Evolutionary conservation across 495 filamentous ascomycete species (phyloP), one percentile per base, ranked within the genome.

Genomic region (Penicillium simplicissimum): DNA sequence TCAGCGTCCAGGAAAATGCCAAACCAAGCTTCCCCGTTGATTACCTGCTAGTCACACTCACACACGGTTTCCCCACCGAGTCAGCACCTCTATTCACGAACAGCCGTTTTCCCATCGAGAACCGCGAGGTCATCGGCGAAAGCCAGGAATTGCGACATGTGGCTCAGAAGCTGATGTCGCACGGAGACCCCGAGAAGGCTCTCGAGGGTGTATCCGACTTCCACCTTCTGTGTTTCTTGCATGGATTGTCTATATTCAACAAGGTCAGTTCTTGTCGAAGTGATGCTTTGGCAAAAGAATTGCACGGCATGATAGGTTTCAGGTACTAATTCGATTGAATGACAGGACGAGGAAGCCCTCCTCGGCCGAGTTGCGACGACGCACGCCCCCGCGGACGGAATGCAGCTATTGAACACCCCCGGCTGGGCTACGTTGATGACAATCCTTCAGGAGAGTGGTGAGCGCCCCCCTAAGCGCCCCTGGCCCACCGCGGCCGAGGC

Each of bases 21-120:
- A 97, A 97, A 69, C 95, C 96, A 3, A 85, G 88, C 49, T 99
- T 99, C 72, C 95, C 95, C 0, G 94, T 96, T 34, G 96, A 98
- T 67, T 99, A 97, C 72, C 83, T 99, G 34, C 86, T 97, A 34
- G 91, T 97, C 55, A 97, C 95, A 8, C 84, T 99, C 43, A 99
- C 95, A 8, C 94, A 99, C 70, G 95, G 96, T 42, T 97, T 98
- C 78, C 96, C 96, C 1, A 92, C 86, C 43, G 79, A 88, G 33
- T 81, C 90, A 6, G 85, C 84, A 34, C 92, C 93, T 6, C 59
- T 87, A 14, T 98, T 98, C 76, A 81, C 83, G 54, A 77, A 80
- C 61, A 82, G 80, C 36, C 80, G 74, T 15, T 99, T 97, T 74
- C 88, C 94, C 10, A 88, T 97, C 70, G 95, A 93, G 70, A 97